phyloP scores from a whole-genome alignment of 2,329 filamentous ascomycete genomes.

The Uncinocarpus reesii region DNA sequence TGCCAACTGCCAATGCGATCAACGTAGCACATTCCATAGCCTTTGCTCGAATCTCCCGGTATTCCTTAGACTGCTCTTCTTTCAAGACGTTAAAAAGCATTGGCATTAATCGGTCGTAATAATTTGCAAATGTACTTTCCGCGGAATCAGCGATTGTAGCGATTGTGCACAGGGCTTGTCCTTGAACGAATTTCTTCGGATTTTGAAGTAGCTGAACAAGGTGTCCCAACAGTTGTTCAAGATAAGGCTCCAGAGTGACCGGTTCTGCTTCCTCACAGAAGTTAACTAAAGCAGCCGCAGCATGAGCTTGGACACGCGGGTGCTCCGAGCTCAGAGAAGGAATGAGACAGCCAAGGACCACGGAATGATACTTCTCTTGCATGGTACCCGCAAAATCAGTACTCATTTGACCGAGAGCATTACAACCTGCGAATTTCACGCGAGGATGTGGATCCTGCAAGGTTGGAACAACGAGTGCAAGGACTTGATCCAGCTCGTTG shows the following conservation, averaged over 20 bases:
- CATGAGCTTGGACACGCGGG: slow-evolving; percentile 89
- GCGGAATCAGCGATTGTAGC: slow-evolving; percentile 98
- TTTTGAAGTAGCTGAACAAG: slow-evolving; percentile 82
- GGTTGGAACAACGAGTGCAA: slow-evolving; percentile 88
- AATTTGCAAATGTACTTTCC: slow-evolving; percentile 86
- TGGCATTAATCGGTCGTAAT: slow-evolving; percentile 94
- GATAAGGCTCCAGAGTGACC: slow-evolving; percentile 78
- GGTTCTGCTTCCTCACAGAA: slow-evolving; percentile 99
- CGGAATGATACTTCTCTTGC: slow-evolving; percentile 88
- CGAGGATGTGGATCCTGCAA: slow-evolving; percentile 82
- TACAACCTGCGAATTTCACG: slow-evolving; percentile 94
- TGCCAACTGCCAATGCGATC: slow-evolving; percentile 88
- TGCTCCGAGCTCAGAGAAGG: slow-evolving; percentile 84
- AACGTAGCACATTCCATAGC: slow-evolving; percentile 98
- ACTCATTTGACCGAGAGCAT: slow-evolving; percentile 98
- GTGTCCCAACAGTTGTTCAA: slow-evolving; percentile 75
- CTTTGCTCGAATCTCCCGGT: slow-evolving; percentile 81
- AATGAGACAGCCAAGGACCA: slow-evolving; percentile 81
- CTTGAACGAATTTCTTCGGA: slow-evolving; percentile 90
- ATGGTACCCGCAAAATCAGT: slow-evolving; percentile 97
- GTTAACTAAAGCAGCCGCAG: slow-evolving; percentile 94
- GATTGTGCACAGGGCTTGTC: slow-evolving; percentile 94
- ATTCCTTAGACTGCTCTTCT: slow-evolving; percentile 87
- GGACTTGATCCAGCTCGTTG: slow-evolving; percentile 82
- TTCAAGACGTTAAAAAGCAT: slow-evolving; percentile 80